Evolutionary conservation across 2,329 filamentous ascomycete species (phyloP), one percentile per base, ranked within the genome.

Genomic region (Ophiostoma himal-ulmi): DNA sequence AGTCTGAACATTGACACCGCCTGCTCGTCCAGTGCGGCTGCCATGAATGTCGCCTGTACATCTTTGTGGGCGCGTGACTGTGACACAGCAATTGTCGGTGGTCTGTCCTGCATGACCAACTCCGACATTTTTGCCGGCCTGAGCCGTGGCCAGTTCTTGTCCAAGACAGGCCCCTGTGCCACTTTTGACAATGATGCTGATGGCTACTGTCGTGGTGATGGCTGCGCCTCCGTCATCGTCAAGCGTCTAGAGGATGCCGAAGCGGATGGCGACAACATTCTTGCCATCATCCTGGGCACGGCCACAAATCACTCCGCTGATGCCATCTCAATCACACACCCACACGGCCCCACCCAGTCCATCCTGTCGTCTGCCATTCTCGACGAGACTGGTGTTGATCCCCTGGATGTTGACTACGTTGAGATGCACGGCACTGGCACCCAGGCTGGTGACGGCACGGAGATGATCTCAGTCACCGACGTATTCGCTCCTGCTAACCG

Each of bases 351-450:
- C 17, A 90, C 91, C 0, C 93, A 96, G 78, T 87, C 91, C 14
- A 82, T 85, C 67, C 81, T 95, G 13, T 94, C 90, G 75, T 85
- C 86, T 70, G 83, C 86, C 54, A 88, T 95, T 37, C 83, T 95
- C 0, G 85, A 89, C 67, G 86, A 91, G 62, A 89, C 91, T 60
- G 89, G 90, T 71, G 85, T 95, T 30, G 89, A 94, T 75, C 90
- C 92, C 1, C 84, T 88, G 68, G 90, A 94, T 73, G 85, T 96
- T 67, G 88, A 88, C 78, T 96, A 94, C 76, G 89, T 96, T 10
- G 93, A 96, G 79, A 93, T 95, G 89, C 92, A 96, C 78, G 93
- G 91, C 17, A 96, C 93, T 2, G 93, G 93, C 41, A 96, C 92
- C 0, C 91, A 95, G 78, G 92, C 91, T 41, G 93, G 91, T 72